Evolutionary conservation across 2,329 filamentous ascomycete species (phyloP).

Genomic region (Didymella pomorum): DNA sequence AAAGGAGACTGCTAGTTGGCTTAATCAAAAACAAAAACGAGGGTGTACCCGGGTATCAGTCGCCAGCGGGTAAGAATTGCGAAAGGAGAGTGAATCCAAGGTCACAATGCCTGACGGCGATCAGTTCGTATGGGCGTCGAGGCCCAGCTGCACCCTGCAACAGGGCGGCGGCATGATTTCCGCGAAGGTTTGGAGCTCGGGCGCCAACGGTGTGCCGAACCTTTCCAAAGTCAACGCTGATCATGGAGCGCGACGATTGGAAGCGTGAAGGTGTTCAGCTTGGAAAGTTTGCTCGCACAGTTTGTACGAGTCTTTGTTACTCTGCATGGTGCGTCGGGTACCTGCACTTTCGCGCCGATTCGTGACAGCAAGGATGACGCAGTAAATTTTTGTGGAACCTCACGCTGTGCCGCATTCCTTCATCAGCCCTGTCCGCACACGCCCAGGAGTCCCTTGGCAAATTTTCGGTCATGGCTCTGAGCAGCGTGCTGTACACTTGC

Average conservation of each 20-base stretch:
- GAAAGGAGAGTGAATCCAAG: constrained; percentile 11
- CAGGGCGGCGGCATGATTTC: constrained; percentile 9
- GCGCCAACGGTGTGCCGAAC: constrained; percentile 4
- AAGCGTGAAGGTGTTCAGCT: background rate
- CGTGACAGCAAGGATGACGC: constrained; percentile 14
- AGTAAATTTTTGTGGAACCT: constrained; percentile 1
- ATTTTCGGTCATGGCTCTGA: background rate
- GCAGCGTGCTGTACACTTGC: background rate
- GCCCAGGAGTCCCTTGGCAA: background rate
- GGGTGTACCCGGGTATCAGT: constrained; percentile 6
- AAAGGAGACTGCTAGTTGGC: constrained; percentile 7
- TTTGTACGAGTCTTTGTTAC: background rate
- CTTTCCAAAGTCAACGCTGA: background rate
- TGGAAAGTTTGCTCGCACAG: background rate
- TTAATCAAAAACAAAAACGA: constrained; percentile 6
- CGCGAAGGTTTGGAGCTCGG: constrained; percentile 8
- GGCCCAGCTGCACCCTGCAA: constrained; percentile 18
- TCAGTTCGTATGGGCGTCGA: constrained; percentile 11
- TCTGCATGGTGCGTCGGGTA: constrained; percentile 3
- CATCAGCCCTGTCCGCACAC: background rate
- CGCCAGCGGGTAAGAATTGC: background rate
- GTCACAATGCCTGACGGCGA: constrained; percentile 13
- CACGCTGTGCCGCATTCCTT: background rate
- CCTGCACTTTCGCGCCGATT: constrained; percentile 9
- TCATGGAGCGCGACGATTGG: background rate